Conservation (phyloP, 2,329 filamentous ascomycete species). For the Ceratocystis cacaofunesta region DNA sequence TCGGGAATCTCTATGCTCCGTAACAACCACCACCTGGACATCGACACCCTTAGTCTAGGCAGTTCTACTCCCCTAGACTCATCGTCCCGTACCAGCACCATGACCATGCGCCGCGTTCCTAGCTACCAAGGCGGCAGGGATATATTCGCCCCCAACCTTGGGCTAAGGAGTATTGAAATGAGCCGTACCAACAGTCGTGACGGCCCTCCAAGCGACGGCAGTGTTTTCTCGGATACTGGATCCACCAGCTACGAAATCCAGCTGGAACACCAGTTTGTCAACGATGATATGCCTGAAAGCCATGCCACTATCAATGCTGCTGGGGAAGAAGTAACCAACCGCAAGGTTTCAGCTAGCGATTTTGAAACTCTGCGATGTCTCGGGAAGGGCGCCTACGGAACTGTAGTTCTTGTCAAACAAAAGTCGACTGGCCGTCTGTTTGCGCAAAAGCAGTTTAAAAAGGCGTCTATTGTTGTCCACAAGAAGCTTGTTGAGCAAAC, state of each 20-base stretch:
- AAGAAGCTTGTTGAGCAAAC: constrained; percentile 95
- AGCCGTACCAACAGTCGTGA: constrained; percentile 41
- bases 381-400: constrained; percentile 92
- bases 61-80: constrained; percentile 38
- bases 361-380: constrained; percentile 85
- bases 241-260: constrained; percentile 71
- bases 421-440: constrained; percentile 73
- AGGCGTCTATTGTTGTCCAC: constrained; percentile 86
- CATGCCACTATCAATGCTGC: constrained; percentile 27
- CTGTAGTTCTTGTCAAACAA: constrained; percentile 86
- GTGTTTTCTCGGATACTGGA: constrained; percentile 48
- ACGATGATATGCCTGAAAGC: constrained; percentile 14
- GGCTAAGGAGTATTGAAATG: constrained; percentile 40
- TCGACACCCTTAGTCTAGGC: constrained; percentile 30
- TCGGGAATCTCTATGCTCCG: constrained; percentile 74
- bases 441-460: constrained; percentile 97
- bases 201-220: constrained; percentile 38
- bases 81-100: constrained; percentile 39
- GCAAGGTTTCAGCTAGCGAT: constrained; percentile 81
- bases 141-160: constrained; percentile 31
- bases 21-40: constrained; percentile 57
- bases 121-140: constrained; percentile 12
- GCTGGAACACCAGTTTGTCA: constrained; percentile 67
- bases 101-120: constrained; percentile 21
- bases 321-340: constrained; percentile 25